Evolutionary conservation across 768 basidiomycete genomes (phyloP).

Genomic region (Pleurotus djamor): DNA sequence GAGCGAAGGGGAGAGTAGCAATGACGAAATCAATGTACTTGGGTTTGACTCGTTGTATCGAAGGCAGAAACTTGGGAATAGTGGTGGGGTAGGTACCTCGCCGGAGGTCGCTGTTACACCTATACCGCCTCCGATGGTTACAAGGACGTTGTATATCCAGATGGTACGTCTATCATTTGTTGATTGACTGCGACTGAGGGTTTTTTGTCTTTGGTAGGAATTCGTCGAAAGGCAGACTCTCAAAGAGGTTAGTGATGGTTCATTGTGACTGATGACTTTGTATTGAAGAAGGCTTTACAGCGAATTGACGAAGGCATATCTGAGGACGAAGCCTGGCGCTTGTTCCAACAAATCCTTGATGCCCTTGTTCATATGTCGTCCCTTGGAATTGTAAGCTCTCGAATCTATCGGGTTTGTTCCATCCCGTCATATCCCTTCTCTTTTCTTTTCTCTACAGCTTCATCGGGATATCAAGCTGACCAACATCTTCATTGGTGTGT

Average conservation of each 20-base stretch:
- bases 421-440: neutral
- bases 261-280: neutral
- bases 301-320: conserved; percentile 77
- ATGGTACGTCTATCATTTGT: conserved; percentile 56
- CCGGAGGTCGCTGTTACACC: neutral
- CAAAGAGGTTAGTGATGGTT: conserved; percentile 57
- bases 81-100: conserved; percentile 6
- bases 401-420: neutral
- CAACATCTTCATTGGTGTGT: conserved; percentile 91
- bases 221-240: conserved; percentile 91
- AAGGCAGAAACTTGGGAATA: conserved; percentile 14
- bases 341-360: conserved; percentile 89
- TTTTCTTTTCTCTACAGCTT: conserved; percentile 32
- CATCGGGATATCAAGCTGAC: conserved; percentile 91
- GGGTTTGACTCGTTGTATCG: conserved; percentile 24
- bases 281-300: conserved; percentile 26
- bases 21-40: conserved; percentile 39
- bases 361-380: conserved; percentile 89
- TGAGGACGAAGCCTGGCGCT: conserved; percentile 85
- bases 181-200: neutral
- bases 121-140: conserved; percentile 24
- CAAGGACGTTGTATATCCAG: conserved; percentile 85
- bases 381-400: conserved; percentile 69
- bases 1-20: conserved; percentile 15
- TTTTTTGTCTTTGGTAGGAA: conserved; percentile 45